These are phyloP conservation scores for Austroboletus festivus DNA, from an alignment of 768 basidiomycete genomes.

Conservation along the genomic window DNA sequence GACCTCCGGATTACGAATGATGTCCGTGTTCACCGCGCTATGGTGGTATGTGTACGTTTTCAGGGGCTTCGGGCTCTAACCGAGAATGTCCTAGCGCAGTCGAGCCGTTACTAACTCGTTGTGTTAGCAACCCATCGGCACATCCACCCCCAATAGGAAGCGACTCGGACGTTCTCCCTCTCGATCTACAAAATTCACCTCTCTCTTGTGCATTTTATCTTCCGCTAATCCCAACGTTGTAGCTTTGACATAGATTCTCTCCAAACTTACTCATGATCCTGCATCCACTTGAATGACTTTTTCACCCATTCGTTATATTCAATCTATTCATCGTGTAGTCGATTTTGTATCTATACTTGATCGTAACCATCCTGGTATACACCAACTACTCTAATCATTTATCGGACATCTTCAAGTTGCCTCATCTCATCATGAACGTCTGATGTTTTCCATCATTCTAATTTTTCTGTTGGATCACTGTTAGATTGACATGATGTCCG, in stretches of 20 bases:
- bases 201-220: constrained; percentile 4
- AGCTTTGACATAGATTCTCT: constrained; percentile 15
- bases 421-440: no score
- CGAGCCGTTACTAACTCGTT: constrained; percentile 9
- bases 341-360: constrained; percentile 17
- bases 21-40: constrained; percentile 49
- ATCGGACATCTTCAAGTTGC: background rate
- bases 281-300: background rate
- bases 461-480: no score
- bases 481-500: constrained; percentile 19
- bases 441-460: no score
- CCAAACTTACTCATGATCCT: background rate
- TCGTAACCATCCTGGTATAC: constrained; percentile 4
- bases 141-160: background rate
- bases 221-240: constrained; percentile 12
- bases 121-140: constrained; percentile 19
- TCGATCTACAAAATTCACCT: background rate
- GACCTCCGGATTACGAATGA: constrained; percentile 50
- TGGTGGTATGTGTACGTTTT: constrained; percentile 41
- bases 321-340: background rate
- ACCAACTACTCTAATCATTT: background rate
- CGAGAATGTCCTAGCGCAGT: constrained; percentile 19
- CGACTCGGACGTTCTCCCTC: no score
- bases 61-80: constrained; percentile 13
- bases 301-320: background rate